Percentiles rank a stretch among this genome's conserved stretches.
These are phyloP conservation scores for Favolaschia claudopus DNA, from an alignment of 768 basidiomycete genomes.

Conservation along the genomic window DNA sequence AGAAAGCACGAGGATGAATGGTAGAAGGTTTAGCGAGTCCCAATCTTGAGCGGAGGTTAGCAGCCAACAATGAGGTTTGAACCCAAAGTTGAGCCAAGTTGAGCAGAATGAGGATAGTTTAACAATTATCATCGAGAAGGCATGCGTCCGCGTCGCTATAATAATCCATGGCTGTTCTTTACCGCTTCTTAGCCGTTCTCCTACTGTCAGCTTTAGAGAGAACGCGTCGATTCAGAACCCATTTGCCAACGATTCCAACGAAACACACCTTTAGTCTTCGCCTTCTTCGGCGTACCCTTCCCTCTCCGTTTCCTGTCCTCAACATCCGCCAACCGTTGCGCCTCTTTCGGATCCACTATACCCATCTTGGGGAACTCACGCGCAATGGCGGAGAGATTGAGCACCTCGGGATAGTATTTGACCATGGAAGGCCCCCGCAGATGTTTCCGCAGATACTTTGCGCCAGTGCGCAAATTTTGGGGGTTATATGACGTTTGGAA, in stretches of 20 bases:
- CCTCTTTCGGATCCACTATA: slow-evolving; percentile 71
- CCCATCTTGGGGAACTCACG: slow-evolving; percentile 63
- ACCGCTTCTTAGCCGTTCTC: slow-evolving; percentile 52
- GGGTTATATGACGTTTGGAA: slow-evolving; percentile 94
- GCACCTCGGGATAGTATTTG: slow-evolving; percentile 77
- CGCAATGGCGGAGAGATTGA: slow-evolving; percentile 62
- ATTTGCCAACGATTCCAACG: not conserved
- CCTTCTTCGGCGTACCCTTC: slow-evolving; percentile 86
- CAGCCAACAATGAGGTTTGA: no score
- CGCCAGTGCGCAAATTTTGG: slow-evolving; percentile 78
- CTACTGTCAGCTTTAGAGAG: slow-evolving; percentile 56
- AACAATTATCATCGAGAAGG: no score
- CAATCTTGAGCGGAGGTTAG: no score
- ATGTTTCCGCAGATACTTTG: slow-evolving; percentile 86
- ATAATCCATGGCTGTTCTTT: slow-evolving; percentile 16
- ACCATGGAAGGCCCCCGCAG: slow-evolving; percentile 89
- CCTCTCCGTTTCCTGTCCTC: slow-evolving; percentile 75
- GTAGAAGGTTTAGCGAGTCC: no score
- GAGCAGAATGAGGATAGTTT: no score
- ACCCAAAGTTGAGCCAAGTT: no score
- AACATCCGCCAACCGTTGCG: slow-evolving; percentile 72
- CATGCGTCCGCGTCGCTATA: not conserved
- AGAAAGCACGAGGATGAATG: no score
- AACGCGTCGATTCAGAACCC: slow-evolving; percentile 4
- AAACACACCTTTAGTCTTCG: slow-evolving; percentile 67